Base-by-base conservation (phyloP, 2,329 filamentous ascomycete genomes). In the Ophiocordyceps camponoti-leonardi region DNA sequence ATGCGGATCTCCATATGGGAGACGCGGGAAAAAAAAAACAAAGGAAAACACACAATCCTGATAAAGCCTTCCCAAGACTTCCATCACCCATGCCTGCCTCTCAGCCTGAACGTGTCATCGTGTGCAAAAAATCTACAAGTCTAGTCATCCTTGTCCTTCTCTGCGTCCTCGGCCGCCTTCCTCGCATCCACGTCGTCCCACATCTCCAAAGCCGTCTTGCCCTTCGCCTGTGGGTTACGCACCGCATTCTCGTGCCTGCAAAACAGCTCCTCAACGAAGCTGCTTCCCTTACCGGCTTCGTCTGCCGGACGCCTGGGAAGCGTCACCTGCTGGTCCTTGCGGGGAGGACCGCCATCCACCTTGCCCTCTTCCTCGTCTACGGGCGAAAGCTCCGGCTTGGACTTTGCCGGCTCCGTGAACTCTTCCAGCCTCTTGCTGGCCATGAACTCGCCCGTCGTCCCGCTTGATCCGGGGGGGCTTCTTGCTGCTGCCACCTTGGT, bases 171-270 rank as follows among this genome's bases (percentile, higher is more conserved):
- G 23, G 41, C 45, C 20, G 22, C 42, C 19, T 23, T 41, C 13
- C 44, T 44, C 12, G 31, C 44, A 30, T 48, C 44, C 19, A 30
- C 4, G 4, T 44, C 44, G 2, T 53, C 47, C 54, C 56, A 61
- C 48, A 55, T 51, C 13, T 58, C 55, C 11, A 61, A 45, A 13
- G 57, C 55, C 11, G 50, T 55, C 8, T 28, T 50, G 16, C 54
- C 53, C 26, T n/a, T 18, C n/a, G 16, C 10, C 18, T 46, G 41
- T 12, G 41, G 26, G 6, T 51, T 53, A 28, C 59, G 41, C 51
- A 52, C 54, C 1, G 49, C 46, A 41, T 56, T 54, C 8, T 42
- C 43, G 6, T 39, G 49, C 14, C 42, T 42, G n/a, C 23, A 33
- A 39, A 58, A 56, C 6, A 60, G 37, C 2, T 39, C 12, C 10